A percentile compares a stretch with the other conserved stretches of the same genome.
These are phyloP conservation scores for Uronychia setigera DNA, from an alignment of 73 alveolate species.

Conservation along the genomic window DNA sequence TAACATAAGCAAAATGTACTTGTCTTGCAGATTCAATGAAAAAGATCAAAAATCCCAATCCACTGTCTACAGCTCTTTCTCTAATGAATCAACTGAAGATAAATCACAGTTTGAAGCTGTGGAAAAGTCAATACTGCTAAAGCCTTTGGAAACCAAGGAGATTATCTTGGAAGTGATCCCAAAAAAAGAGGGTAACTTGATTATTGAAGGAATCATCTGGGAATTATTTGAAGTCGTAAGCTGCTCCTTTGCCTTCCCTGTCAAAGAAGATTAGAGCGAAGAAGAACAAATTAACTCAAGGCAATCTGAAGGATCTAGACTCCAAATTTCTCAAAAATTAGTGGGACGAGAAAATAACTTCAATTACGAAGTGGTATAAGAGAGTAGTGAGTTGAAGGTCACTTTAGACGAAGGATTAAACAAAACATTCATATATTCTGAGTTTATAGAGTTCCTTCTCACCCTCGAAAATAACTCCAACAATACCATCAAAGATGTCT, in stretches of 20 bases:
- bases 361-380: constrained; percentile 22
- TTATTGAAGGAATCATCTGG: constrained; percentile 62
- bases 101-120: not conserved
- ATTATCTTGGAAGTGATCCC: constrained; percentile 47
- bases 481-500: constrained; percentile 34
- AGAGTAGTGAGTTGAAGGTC: constrained; percentile 27
- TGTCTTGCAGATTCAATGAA: constrained; percentile 23
- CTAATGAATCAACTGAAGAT: not conserved
- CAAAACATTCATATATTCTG: constrained; percentile 33
- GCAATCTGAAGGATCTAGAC: constrained; percentile 6
- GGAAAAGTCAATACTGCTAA: constrained; percentile 16
- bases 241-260: constrained; percentile 33
- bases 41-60: not conserved
- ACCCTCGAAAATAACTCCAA: constrained; percentile 11
- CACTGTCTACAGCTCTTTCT: not conserved
- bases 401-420: constrained; percentile 7
- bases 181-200: constrained; percentile 35
- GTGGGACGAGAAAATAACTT: constrained; percentile 47
- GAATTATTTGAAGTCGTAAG: constrained; percentile 49
- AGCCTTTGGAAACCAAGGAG: constrained; percentile 42
- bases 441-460: constrained; percentile 1
- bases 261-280: constrained; percentile 7
- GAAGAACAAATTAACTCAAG: constrained; percentile 8
- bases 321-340: constrained; percentile 15
- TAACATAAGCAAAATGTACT: constrained; percentile 35